These are phyloP conservation scores for Podaxis sp. DNA, from an alignment of 768 basidiomycete species.

Conservation along the genomic window DNA sequence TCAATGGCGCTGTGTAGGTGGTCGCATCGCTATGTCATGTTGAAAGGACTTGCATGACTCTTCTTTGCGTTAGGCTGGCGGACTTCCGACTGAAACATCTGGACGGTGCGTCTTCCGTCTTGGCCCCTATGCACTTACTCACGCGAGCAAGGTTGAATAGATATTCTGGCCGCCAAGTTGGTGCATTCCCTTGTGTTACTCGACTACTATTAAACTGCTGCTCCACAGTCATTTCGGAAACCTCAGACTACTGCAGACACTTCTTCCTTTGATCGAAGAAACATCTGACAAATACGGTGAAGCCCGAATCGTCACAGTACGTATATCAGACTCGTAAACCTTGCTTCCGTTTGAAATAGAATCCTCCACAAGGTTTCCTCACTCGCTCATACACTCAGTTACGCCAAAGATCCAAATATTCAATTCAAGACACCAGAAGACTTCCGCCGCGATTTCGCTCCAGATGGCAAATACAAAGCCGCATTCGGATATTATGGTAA, in stretches of 20 bases:
- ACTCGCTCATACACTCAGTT: not conserved
- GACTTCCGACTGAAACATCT: constrained; percentile 2
- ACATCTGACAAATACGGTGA: constrained; percentile 9
- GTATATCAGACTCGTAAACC: not conserved
- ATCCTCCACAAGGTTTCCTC: not conserved
- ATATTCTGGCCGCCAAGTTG: constrained; percentile 1
- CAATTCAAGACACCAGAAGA: constrained; percentile 4
- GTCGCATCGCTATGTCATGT: not conserved
- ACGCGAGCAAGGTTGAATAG: not conserved
- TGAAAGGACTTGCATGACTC: not conserved
- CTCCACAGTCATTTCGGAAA: constrained; percentile 7
- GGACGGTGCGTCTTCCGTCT: not conserved
- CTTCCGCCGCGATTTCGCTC: not conserved
- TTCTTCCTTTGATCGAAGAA: constrained; percentile 6
- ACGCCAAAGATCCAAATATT: constrained; percentile 1
- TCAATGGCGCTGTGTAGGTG: constrained; percentile 7
- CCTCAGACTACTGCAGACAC: constrained; percentile 1
- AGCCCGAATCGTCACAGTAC: constrained; percentile 4
- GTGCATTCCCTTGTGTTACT: not conserved
- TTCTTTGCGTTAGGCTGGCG: not conserved
- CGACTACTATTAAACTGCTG: not conserved
- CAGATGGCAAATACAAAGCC: constrained; percentile 1
- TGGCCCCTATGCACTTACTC: not conserved
- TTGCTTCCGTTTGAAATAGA: too few relatives aligned
- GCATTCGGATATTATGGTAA: constrained; percentile 4